Base-by-base conservation (phyloP, 805 yeast species). In the Scheffersomyces spartinae region DNA sequence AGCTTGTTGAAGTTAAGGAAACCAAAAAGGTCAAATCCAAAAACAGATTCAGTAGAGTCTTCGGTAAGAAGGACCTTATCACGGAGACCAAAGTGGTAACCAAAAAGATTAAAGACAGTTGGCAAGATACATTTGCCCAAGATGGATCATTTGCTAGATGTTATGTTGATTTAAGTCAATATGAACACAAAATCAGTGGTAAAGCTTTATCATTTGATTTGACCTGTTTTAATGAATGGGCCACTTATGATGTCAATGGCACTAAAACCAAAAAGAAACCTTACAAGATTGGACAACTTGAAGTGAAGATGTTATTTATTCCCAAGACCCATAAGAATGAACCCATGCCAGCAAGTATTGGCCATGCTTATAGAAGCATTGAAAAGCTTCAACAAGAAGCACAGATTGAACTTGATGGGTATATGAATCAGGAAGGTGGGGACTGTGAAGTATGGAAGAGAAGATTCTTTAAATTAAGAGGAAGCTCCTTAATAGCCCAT, bases 131-230 rank as follows among this genome's bases (percentile, higher is more conserved):
- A 28, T 65, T 84, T 34, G 95, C 96, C 2, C 61, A 64, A 17
- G 93, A 84, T 47, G 97, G 97, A 2, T 82, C 95, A 18, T 85
- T 82, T 61, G 95, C 84, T 6, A 65, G 88, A 40, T 69, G 80
- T 27, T 74, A 77, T 38, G 59, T 86, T 27, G 67, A 67, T 23
- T 76, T 79, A 39, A 63, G 65, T 13, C 70, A 68, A 29, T 67
- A 68, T 38, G 74, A 74, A 39, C 49, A 61, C 12, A 64, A 62
- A 16, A 58, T 80, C 23, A 68, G 64, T 10, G 78, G 82, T 10
- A 47, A 53, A 24, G 57, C 72, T 1, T 54, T 57, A 29, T 60
- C 57, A 24, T 71, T 71, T 43, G 59, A 63, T 22, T 42, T 83
- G 22, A 70, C 77, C 7, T 67, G 85, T 36, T 72, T 70, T 47